Conservation (phyloP, 805 yeast genomes). For the Hanseniaspora meyeri region DNA sequence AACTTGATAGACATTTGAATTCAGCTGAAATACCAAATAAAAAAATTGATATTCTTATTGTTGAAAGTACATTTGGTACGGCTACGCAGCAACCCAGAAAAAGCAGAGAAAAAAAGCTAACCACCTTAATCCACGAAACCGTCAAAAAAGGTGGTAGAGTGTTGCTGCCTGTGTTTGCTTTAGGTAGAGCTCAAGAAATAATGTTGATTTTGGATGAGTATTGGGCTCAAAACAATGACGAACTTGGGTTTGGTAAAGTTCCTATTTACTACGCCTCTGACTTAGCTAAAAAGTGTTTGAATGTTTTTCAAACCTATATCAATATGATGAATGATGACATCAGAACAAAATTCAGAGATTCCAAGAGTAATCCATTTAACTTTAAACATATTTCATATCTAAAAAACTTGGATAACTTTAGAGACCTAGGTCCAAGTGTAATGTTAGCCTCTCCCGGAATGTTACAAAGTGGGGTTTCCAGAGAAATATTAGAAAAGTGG, state of each 20-base stretch:
- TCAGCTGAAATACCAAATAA: conserved; percentile 87
- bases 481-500: conserved; percentile 89
- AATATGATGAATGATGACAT: conserved; percentile 95
- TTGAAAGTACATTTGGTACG: conserved; percentile 95
- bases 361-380: conserved; percentile 78
- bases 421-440: conserved; percentile 91
- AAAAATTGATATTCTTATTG: conserved; percentile 78
- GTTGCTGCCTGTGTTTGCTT: conserved; percentile 84
- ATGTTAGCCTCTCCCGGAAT: conserved; percentile 96
- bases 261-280: conserved; percentile 86
- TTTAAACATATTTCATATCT: conserved; percentile 76
- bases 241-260: conserved; percentile 47
- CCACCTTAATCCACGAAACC: conserved; percentile 73
- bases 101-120: conserved; percentile 72
- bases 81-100: conserved; percentile 87
- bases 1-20: conserved; percentile 86
- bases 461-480: conserved; percentile 90
- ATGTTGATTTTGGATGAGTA: conserved; percentile 84
- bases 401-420: conserved; percentile 67
- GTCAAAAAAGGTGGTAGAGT: conserved; percentile 82
- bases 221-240: conserved; percentile 75
- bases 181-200: conserved; percentile 93
- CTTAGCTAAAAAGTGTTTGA: conserved; percentile 90
- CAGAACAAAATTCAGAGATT: conserved; percentile 59
- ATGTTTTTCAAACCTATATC: conserved; percentile 90